Conservation (phyloP, 148 eudicot species). For the Pouteria glomerata region DNA sequence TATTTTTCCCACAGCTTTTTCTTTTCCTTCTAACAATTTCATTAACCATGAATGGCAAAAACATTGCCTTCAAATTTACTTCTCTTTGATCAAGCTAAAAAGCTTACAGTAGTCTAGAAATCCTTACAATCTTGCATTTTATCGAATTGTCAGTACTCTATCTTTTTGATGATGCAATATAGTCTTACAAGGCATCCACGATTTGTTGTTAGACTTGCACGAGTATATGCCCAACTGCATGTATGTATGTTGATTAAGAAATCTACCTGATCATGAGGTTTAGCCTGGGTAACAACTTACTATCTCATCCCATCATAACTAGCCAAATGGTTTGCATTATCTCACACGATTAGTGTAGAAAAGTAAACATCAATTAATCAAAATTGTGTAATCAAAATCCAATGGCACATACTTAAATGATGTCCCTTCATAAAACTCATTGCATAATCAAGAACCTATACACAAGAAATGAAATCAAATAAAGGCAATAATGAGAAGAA, state of each 20-base stretch:
- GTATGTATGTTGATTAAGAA: neutral
- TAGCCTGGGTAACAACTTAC: conserved; percentile 73
- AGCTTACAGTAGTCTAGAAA: conserved; percentile 68
- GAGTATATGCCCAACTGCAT: neutral
- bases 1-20: neutral
- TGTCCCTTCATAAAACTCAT: neutral
- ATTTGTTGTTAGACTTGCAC: neutral
- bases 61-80: conserved; percentile 20
- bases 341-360: neutral
- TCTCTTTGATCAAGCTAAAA: conserved; percentile 50
- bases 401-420: neutral
- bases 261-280: conserved; percentile 67
- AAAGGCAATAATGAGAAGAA: too few relatives aligned
- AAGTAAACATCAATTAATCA: neutral
- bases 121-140: conserved; percentile 75
- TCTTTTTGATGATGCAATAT: conserved; percentile 59
- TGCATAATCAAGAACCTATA: conserved; percentile 11
- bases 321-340: conserved; percentile 57
- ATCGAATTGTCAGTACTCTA: conserved; percentile 58
- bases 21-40: neutral
- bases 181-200: conserved; percentile 12
- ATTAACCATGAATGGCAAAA: neutral
- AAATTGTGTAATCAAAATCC: neutral
- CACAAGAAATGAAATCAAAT: too few relatives aligned
- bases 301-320: conserved; percentile 77